Percentiles rank a stretch among this genome's conserved stretches.
These are phyloP conservation scores for Falciphora oryzae DNA, from an alignment of 2,329 filamentous ascomycete species.

Conservation along the genomic window DNA sequence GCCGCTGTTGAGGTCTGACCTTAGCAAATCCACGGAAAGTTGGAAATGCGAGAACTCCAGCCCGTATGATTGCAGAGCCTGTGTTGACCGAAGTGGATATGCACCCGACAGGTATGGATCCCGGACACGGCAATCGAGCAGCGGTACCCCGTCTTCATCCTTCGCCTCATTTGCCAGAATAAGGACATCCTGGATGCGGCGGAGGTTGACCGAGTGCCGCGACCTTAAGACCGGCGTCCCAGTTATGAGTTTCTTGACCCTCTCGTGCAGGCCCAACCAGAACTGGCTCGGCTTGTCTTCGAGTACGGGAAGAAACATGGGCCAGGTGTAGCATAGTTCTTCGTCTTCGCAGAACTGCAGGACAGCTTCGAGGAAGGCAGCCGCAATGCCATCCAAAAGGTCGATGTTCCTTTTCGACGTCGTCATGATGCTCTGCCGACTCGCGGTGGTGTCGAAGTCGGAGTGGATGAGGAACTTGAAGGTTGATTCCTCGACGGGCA, in stretches of 20 bases:
- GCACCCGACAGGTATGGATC: neutral
- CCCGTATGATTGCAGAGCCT: neutral
- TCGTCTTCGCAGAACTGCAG: conserved; percentile 31
- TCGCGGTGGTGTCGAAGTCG: conserved; percentile 43
- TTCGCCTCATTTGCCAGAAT: neutral
- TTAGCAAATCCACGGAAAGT: conserved; percentile 6
- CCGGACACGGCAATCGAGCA: conserved; percentile 16
- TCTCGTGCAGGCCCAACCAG: conserved; percentile 21
- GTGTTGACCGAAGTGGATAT: neutral
- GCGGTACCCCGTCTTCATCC: conserved; percentile 18
- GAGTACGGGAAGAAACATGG: conserved; percentile 32
- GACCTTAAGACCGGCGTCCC: conserved; percentile 13
- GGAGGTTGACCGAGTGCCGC: conserved; percentile 7
- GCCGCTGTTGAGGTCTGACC: conserved; percentile 9
- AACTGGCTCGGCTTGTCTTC: conserved; percentile 20
- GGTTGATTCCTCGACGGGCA: conserved; percentile 35
- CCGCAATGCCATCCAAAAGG: conserved; percentile 29
- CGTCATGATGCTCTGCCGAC: conserved; percentile 34
- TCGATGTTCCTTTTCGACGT: conserved; percentile 32
- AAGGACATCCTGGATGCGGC: conserved; percentile 9
- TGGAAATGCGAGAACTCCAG: neutral
- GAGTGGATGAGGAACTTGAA: conserved; percentile 46
- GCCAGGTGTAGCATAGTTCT: conserved; percentile 36
- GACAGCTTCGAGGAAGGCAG: conserved; percentile 33
- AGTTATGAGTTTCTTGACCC: conserved; percentile 18